A percentile compares a stretch with the other conserved stretches of the same genome.
Conservation (phyloP, 2,329 filamentous ascomycete genomes). For the Pseudocercospora fuligena region DNA sequence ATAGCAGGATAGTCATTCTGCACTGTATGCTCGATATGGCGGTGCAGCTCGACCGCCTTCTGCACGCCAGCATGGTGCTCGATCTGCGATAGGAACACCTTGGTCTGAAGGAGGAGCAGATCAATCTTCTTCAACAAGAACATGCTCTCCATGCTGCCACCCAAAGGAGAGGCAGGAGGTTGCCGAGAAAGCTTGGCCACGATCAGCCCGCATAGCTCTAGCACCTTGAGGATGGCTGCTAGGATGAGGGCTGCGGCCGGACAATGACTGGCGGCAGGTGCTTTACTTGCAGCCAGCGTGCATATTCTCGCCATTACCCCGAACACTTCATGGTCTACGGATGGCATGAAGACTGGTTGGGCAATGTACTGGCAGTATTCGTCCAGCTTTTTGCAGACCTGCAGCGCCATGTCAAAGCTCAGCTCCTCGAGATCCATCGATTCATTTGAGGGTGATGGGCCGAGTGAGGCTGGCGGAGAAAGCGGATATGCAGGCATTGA, state of each 20-base stretch:
- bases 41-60: conserved; percentile 13
- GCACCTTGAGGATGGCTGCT: conserved; percentile 16
- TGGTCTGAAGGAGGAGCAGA: conserved; percentile 11
- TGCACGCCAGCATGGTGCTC: conserved; percentile 18
- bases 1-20: conserved; percentile 13
- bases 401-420: conserved; percentile 13
- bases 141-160: conserved; percentile 13
- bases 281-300: conserved; percentile 12
- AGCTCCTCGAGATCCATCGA: conserved; percentile 7
- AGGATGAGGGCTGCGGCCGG: conserved; percentile 14
- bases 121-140: conserved; percentile 17
- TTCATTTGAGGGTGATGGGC: conserved; percentile 5
- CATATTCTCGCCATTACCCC: conserved; percentile 12
- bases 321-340: conserved; percentile 14
- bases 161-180: not conserved
- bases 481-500: conserved; percentile 3
- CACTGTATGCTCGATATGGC: conserved; percentile 11
- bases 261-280: conserved; percentile 10
- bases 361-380: conserved; percentile 15
- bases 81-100: conserved; percentile 15
- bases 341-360: conserved; percentile 6
- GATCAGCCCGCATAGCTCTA: conserved; percentile 15
- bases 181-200: conserved; percentile 5
- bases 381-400: conserved; percentile 17
- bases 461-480: conserved; percentile 5